Base-by-base conservation (phyloP, 2,329 filamentous ascomycete species). In the Ceratocystis diversiconidia region DNA sequence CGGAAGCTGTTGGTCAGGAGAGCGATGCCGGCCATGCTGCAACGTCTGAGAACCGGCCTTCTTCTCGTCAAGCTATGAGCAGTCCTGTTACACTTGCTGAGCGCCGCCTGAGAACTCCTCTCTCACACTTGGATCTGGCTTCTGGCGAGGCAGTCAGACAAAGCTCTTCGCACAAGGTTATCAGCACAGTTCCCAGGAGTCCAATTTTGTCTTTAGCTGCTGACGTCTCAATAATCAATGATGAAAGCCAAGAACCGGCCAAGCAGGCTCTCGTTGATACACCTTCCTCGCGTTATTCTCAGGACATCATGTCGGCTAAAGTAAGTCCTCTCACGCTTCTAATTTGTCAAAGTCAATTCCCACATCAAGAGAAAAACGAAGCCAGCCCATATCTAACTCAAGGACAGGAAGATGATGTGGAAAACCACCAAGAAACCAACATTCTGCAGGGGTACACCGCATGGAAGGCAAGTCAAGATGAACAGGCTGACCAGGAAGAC, bases 201-300 rank as follows among this genome's bases (percentile, higher is more conserved):
- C 62, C 62, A 1, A 59, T 57, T 19, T 30, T 19, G 50, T 64
- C 62, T 10, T 43, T 64, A 48, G 50, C 62, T 28, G 62, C 50
- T 5, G 62, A 64, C 30, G 15, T 64, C 48, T 43, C 48, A 8
- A 52, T 32, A 8, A n/a, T 30, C 22, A 22, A 55, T 19, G 48
- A 62, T 10, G 41, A 62, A 36, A 48, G 41, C 32, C 30, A 62
- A 10, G 41, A 19, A 5, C 36, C 44, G 2, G 17, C 36, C 28
- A 22, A 30, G 50, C 48, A 30, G 30, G 10, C 41, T 17, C 32
- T 19, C 48, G 17, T 12, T 30, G 62, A 43, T 28, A 59, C 30
- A 1, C 19, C 50, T 10, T 64, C 73, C 6, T 75, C 74, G 8
- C 63, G 70, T 41, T 76, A 75, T 61, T 75, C 74, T 0, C 70